Conservation (phyloP, 495 filamentous ascomycete species). For the Alectoria sarmentosa region DNA sequence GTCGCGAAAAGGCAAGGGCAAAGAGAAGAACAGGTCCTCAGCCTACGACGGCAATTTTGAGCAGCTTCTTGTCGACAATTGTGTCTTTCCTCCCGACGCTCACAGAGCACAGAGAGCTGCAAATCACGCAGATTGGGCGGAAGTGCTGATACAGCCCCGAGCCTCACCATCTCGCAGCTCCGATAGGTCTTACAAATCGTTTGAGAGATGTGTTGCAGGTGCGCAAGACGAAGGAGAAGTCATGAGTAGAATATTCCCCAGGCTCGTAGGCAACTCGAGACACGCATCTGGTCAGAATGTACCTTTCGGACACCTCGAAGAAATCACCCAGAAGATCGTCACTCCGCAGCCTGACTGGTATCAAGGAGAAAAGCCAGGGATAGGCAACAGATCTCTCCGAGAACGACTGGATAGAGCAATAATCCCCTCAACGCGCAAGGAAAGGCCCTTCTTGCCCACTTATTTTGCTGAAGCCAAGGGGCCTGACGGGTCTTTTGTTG, state of each 20-base stretch:
- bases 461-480: not conserved
- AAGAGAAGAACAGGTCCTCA: not conserved
- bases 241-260: not conserved
- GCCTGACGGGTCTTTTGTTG: not conserved
- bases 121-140: not conserved
- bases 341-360: not conserved
- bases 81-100: not conserved
- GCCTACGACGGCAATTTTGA: not conserved
- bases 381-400: not conserved
- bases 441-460: not conserved
- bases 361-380: not conserved
- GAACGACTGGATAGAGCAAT: not conserved
- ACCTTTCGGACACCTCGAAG: not conserved
- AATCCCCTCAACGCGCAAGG: not conserved
- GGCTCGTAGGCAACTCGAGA: not conserved
- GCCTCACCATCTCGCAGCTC: not conserved
- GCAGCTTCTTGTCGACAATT: not conserved
- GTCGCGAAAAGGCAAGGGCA: not conserved
- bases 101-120: not conserved
- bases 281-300: not conserved
- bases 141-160: not conserved
- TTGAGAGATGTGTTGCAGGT: not conserved
- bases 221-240: not conserved
- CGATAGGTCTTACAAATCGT: not conserved
- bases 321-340: not conserved